A percentile compares a stretch with the other conserved stretches of the same genome.
phyloP scores from a whole-genome alignment of 2,329 filamentous ascomycete species.

The Cladosporium sp. region DNA sequence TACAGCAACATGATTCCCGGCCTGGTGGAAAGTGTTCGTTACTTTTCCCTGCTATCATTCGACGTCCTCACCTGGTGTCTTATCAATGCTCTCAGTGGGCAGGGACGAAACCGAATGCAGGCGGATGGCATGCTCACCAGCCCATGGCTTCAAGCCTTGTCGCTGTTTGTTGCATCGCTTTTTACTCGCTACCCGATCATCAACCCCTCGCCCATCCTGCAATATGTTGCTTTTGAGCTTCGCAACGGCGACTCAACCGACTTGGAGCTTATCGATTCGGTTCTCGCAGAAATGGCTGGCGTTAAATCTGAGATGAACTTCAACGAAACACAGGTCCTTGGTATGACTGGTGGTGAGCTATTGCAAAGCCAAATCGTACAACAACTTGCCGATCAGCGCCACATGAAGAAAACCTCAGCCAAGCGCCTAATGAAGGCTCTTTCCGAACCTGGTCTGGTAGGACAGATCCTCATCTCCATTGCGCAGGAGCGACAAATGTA shows the following conservation, averaged over 20 bases:
- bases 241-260: constrained; percentile 80
- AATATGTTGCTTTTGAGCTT: constrained; percentile 84
- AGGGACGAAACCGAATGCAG: constrained; percentile 55
- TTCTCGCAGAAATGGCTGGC: constrained; percentile 89
- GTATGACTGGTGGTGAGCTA: constrained; percentile 79
- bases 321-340: constrained; percentile 79
- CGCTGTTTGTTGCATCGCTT: constrained; percentile 84
- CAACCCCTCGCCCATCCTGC: constrained; percentile 77
- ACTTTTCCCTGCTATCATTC: constrained; percentile 88
- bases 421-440: constrained; percentile 75
- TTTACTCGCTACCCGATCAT: constrained; percentile 82
- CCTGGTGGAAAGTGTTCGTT: constrained; percentile 89
- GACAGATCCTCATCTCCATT: constrained; percentile 80
- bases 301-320: constrained; percentile 83
- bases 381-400: constrained; percentile 74
- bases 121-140: constrained; percentile 72
- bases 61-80: constrained; percentile 92
- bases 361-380: constrained; percentile 76
- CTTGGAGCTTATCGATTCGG: constrained; percentile 82
- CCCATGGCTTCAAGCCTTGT: constrained; percentile 84
- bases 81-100: constrained; percentile 63
- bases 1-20: constrained; percentile 94
- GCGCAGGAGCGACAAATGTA: constrained; percentile 87
- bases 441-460: constrained; percentile 70
- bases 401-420: constrained; percentile 62